phyloP scores from a whole-genome alignment of 768 basidiomycete species.

The Hericium coralloides region DNA sequence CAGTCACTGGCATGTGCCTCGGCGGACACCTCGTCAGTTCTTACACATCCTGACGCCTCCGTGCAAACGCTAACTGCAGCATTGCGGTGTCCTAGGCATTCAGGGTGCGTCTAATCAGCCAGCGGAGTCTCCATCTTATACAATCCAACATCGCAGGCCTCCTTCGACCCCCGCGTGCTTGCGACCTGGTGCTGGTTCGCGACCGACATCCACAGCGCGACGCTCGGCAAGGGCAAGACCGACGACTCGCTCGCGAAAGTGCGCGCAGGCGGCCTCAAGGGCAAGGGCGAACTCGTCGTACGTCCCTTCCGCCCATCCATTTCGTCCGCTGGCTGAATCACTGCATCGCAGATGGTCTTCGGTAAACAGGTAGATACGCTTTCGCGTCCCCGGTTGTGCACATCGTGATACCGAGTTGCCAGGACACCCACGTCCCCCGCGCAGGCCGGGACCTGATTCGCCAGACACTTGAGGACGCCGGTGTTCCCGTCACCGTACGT shows the following conservation, averaged over 20 bases:
- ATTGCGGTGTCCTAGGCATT: conserved; percentile 30
- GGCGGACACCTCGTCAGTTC: conserved; percentile 71
- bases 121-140: neutral
- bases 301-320: conserved; percentile 15
- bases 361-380: conserved; percentile 68
- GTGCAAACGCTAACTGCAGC: too few species aligned
- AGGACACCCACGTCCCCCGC: conserved; percentile 93
- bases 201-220: conserved; percentile 85
- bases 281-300: conserved; percentile 80
- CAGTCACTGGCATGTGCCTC: conserved; percentile 87
- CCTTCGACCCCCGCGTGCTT: conserved; percentile 78
- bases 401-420: neutral
- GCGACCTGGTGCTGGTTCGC: conserved; percentile 91
- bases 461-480: conserved; percentile 71
- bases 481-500: conserved; percentile 59
- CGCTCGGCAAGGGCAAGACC: conserved; percentile 57
- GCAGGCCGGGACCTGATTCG: conserved; percentile 81
- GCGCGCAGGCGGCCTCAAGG: conserved; percentile 61
- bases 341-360: conserved; percentile 72
- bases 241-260: conserved; percentile 78
- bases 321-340: neutral
- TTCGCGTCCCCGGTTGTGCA: neutral
- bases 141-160: conserved; percentile 42
- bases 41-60: neutral
- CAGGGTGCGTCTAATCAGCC: conserved; percentile 27